phyloP scores from a whole-genome alignment of 441 rosid genomes.

The Adansonia madagascariensis region DNA sequence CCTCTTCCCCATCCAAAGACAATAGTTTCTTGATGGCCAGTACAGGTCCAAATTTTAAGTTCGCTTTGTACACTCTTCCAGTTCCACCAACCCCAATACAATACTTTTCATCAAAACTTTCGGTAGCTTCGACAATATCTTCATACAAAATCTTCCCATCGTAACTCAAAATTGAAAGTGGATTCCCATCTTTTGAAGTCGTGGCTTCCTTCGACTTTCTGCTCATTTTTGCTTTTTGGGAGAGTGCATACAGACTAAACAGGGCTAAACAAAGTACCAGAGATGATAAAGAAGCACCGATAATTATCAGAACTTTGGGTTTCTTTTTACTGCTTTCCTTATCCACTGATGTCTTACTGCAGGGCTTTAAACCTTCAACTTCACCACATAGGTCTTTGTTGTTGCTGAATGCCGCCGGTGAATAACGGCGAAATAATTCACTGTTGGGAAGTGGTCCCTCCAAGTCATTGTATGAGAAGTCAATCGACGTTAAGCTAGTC shows the following conservation, averaged over 20 bases:
- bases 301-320: neutral
- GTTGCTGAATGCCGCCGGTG: neutral
- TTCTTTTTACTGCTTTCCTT: neutral
- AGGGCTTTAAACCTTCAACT: constrained; percentile 7
- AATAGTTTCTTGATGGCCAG: constrained; percentile 14
- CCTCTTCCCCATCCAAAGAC: neutral
- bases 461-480: constrained; percentile 12
- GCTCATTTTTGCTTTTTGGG: neutral
- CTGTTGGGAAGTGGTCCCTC: neutral
- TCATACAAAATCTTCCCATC: constrained; percentile 14
- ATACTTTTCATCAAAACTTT: neutral
- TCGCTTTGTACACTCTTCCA: constrained; percentile 16
- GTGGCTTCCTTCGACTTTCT: neutral
- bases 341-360: neutral
- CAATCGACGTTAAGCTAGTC: neutral
- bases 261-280: neutral
- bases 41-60: neutral
- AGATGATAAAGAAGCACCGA: neutral
- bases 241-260: neutral
- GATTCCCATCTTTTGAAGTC: neutral
- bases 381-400: constrained; percentile 9
- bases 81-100: constrained; percentile 11
- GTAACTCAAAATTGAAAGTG: neutral
- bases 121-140: neutral
- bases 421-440: neutral